phyloP scores from a whole-genome alignment of 1,284 basidiomycete genomes.

The Leccinum ambiguum region DNA sequence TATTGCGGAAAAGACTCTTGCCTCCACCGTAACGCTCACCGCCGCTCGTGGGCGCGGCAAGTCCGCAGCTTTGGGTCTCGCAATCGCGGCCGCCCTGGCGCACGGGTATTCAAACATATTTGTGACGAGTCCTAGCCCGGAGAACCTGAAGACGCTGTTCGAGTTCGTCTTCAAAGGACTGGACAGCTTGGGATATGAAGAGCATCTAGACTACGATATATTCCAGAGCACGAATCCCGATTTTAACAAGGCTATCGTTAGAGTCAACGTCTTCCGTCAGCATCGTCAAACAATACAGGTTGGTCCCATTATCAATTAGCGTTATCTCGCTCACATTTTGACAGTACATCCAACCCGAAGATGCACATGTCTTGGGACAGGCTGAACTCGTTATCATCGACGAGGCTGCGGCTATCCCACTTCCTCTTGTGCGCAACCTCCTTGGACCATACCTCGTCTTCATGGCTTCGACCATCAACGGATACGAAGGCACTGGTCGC shows the following conservation, averaged over 20 bases:
- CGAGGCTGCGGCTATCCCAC: constrained; percentile 97
- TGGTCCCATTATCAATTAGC: constrained; percentile 19
- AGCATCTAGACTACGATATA: constrained; percentile 97
- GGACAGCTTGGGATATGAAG: constrained; percentile 94
- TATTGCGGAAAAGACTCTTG: constrained; percentile 89
- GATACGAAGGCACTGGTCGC: constrained; percentile 98
- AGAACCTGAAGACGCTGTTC: constrained; percentile 97
- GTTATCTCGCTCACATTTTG: neutral
- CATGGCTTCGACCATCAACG: constrained; percentile 98
- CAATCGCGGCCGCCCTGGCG: constrained; percentile 90
- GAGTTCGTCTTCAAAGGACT: constrained; percentile 98
- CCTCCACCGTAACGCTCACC: constrained; percentile 94
- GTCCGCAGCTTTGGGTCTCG: constrained; percentile 92
- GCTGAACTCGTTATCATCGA: constrained; percentile 98
- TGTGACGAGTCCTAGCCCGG: constrained; percentile 96
- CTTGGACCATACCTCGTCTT: constrained; percentile 98
- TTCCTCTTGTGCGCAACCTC: constrained; percentile 92
- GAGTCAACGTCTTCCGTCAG: constrained; percentile 93
- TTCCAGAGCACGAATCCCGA: constrained; percentile 93
- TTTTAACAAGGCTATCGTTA: constrained; percentile 94
- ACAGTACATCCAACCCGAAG: constrained; percentile 97
- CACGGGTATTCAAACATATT: constrained; percentile 99
- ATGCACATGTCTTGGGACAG: constrained; percentile 95
- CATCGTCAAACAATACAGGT: constrained; percentile 96
- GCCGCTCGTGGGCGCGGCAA: constrained; percentile 96